Conservation (phyloP, 208 protist genomes). For the Tritrichomonas foetus region DNA sequence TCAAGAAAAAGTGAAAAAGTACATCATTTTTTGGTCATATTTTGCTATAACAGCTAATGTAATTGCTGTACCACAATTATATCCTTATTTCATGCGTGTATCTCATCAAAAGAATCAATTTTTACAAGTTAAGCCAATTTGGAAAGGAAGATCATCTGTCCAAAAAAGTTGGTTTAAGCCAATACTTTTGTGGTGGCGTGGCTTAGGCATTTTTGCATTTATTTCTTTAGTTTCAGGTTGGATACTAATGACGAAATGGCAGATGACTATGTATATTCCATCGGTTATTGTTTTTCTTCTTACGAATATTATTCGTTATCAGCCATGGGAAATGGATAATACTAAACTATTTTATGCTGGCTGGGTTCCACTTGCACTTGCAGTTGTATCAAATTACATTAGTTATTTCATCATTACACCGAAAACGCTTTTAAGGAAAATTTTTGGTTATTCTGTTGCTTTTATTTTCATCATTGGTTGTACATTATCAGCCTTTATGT, state of each 20-base stretch:
- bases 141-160: not conserved
- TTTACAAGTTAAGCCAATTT: not conserved
- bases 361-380: not conserved
- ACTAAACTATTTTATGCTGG: constrained; percentile 19
- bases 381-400: not conserved
- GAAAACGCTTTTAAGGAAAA: not conserved
- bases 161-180: not conserved
- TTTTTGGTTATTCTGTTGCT: not conserved
- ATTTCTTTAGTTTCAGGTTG: not conserved
- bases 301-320: constrained; percentile 22
- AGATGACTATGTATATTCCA: not conserved
- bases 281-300: not conserved
- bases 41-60: not conserved
- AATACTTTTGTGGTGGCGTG: constrained; percentile 1
- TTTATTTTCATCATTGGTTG: not conserved
- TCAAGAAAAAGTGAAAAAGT: not conserved
- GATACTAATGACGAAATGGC: not conserved
- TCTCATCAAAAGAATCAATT: not conserved
- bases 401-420: not conserved
- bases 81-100: not conserved
- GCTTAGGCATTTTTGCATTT: not conserved
- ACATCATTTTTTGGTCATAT: not conserved
- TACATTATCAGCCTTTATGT: not conserved
- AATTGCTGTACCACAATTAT: not conserved
- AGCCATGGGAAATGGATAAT: constrained; percentile 31